phyloP scores from a whole-genome alignment of 805 yeast species.

The Metschnikowia amazonensis region DNA sequence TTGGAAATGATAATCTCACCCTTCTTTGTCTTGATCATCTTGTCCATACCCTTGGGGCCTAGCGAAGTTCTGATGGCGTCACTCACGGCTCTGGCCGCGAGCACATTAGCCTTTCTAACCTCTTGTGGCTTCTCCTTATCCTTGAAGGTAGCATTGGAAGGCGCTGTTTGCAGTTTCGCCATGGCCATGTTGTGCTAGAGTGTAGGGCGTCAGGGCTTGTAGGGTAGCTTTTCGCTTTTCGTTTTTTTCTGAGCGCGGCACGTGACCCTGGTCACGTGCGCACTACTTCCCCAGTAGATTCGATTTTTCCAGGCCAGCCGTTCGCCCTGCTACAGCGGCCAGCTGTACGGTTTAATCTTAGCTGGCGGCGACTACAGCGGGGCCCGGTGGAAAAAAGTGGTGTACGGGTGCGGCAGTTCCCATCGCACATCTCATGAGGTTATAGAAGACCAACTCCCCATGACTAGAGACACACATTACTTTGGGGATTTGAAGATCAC shows the following conservation, averaged over 20 bases:
- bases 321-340: too few relatives aligned
- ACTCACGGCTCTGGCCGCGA: conserved; percentile 92
- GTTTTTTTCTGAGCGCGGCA: conserved; percentile 1
- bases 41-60: conserved; percentile 99
- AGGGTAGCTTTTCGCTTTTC: background rate
- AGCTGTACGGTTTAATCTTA: too few relatives aligned
- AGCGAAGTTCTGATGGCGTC: conserved; percentile 93
- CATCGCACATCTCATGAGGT: background rate
- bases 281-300: too few relatives aligned
- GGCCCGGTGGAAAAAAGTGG: too few relatives aligned
- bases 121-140: conserved; percentile 95
- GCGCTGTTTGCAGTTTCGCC: conserved; percentile 23
- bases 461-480: conserved; percentile 20
- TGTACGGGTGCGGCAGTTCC: conserved; percentile 1
- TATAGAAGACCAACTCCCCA: background rate
- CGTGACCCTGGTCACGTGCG: background rate
- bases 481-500: conserved; percentile 28
- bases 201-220: background rate
- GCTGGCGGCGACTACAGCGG: too few relatives aligned
- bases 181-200: conserved; percentile 16
- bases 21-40: conserved; percentile 90
- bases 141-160: conserved; percentile 84
- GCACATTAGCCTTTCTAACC: conserved; percentile 81
- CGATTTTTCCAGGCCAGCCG: too few relatives aligned
- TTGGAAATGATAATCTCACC: conserved; percentile 94